Evolutionary conservation across 1,284 basidiomycete species (phyloP).

Genomic region (Ceratobasidium sp.): DNA sequence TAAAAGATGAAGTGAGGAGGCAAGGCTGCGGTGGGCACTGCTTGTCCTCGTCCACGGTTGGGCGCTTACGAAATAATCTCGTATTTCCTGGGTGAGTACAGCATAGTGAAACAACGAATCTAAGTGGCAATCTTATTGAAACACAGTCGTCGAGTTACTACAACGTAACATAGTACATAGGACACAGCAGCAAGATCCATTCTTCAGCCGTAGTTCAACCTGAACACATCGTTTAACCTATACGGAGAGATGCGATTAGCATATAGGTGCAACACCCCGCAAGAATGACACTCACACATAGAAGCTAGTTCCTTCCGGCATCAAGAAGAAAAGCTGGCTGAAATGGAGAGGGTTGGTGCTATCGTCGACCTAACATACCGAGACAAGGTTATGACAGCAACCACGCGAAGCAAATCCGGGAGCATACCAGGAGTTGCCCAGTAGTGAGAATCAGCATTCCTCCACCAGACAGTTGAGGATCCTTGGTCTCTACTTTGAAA

Average conservation of each 20-base stretch:
- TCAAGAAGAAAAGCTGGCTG: conserved; percentile 91
- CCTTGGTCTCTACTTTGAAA: conserved; percentile 86
- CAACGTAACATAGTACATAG: conserved; percentile 13
- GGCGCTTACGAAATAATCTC: conserved; percentile 21
- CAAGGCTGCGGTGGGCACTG: conserved; percentile 34
- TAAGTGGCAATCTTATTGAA: conserved; percentile 14
- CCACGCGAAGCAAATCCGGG: conserved; percentile 20
- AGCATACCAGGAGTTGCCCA: conserved; percentile 77
- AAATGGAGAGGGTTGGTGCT: conserved; percentile 82
- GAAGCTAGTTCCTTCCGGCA: conserved; percentile 80
- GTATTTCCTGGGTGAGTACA: conserved; percentile 4
- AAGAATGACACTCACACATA: conserved; percentile 76
- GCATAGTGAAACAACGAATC: background rate
- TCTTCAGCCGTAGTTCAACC: conserved; percentile 71
- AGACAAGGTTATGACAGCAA: conserved; percentile 12
- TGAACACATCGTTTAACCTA: conserved; percentile 90
- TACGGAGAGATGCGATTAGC: conserved; percentile 7
- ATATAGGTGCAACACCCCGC: conserved; percentile 1
- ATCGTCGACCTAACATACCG: conserved; percentile 74
- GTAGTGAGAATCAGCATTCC: conserved; percentile 90
- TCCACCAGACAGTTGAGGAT: conserved; percentile 82
- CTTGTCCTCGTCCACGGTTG: conserved; percentile 34
- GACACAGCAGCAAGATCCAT: background rate
- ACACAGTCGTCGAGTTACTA: conserved; percentile 1
- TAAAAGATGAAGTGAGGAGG: conserved; percentile 14